Evolutionary conservation across 768 basidiomycete species (phyloP).

Genomic region (Psilocybe tampanensis): DNA sequence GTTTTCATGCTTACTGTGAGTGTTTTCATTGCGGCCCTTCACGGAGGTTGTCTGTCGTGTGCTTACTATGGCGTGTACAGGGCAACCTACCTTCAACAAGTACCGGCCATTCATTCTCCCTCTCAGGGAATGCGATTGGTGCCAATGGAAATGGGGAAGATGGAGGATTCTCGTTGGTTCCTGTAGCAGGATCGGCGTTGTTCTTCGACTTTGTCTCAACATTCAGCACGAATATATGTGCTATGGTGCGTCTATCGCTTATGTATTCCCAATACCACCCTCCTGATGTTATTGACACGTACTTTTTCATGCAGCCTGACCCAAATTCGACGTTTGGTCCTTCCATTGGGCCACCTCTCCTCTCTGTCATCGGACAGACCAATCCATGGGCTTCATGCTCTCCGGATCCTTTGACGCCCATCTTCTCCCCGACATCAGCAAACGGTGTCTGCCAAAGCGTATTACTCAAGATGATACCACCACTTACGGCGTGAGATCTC

Average conservation of each 20-base stretch:
- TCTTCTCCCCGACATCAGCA: neutral
- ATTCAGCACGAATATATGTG: neutral
- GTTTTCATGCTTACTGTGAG: slow-evolving; percentile 2
- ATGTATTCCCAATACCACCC: neutral
- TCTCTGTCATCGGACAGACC: slow-evolving; percentile 13
- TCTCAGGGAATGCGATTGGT: neutral
- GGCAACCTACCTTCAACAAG: neutral
- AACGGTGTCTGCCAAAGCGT: slow-evolving; percentile 4
- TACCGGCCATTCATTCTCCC: neutral
- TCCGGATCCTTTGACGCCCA: slow-evolving; percentile 3
- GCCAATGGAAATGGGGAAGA: neutral
- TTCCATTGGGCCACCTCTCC: slow-evolving; percentile 17
- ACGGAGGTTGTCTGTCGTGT: too few relatives aligned
- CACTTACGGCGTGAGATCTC: neutral
- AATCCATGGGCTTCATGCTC: slow-evolving; percentile 10
- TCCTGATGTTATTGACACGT: neutral
- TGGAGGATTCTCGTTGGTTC: neutral
- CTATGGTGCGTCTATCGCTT: neutral
- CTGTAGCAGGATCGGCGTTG: neutral
- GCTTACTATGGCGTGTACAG: neutral
- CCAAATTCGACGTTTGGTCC: slow-evolving; percentile 12
- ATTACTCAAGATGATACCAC: slow-evolving; percentile 6
- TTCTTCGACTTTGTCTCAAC: slow-evolving; percentile 1
- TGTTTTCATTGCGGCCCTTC: too few relatives aligned
- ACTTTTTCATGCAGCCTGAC: slow-evolving; percentile 14